phyloP scores from a whole-genome alignment of 441 rosid species.

The Populus hybrid region DNA sequence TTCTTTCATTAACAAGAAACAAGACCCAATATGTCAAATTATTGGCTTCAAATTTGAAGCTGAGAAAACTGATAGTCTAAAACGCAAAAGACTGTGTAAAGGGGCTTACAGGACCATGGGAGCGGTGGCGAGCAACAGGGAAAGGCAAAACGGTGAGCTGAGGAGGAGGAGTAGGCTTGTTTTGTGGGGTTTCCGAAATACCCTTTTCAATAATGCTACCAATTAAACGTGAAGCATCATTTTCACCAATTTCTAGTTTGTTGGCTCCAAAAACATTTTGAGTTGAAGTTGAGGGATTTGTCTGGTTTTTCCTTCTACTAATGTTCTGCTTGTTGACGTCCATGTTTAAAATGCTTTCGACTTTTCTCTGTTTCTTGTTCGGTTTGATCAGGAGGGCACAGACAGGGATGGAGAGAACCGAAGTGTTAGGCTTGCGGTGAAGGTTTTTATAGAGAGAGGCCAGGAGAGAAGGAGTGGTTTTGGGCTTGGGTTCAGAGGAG shows the following conservation, averaged over 20 bases:
- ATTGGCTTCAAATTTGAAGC: background rate
- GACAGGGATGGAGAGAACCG: too few species aligned
- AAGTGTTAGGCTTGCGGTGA: background rate
- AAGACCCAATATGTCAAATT: background rate
- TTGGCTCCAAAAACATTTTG: slow-evolving; percentile 21
- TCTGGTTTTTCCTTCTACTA: background rate
- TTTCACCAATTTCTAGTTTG: slow-evolving; percentile 28
- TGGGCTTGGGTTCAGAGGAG: background rate
- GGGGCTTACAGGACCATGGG: slow-evolving; percentile 78
- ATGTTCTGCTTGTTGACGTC: background rate
- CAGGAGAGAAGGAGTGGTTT: background rate
- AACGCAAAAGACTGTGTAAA: background rate
- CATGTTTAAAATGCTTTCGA: background rate
- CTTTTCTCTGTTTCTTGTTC: slow-evolving; percentile 27
- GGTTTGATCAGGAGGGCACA: background rate
- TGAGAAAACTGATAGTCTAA: background rate
- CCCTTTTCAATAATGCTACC: slow-evolving; percentile 86
- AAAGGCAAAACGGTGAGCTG: slow-evolving; percentile 66
- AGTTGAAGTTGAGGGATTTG: slow-evolving; percentile 3
- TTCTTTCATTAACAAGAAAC: background rate
- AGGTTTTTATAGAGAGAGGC: background rate
- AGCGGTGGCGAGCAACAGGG: slow-evolving; percentile 91
- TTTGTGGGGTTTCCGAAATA: slow-evolving; percentile 30
- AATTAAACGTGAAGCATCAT: slow-evolving; percentile 36
- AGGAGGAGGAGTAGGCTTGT: slow-evolving; percentile 48